Evolutionary conservation across 1,139 yeast species (phyloP), one percentile per base, ranked within the genome.

Genomic region (Petasospora rhodanensis): DNA sequence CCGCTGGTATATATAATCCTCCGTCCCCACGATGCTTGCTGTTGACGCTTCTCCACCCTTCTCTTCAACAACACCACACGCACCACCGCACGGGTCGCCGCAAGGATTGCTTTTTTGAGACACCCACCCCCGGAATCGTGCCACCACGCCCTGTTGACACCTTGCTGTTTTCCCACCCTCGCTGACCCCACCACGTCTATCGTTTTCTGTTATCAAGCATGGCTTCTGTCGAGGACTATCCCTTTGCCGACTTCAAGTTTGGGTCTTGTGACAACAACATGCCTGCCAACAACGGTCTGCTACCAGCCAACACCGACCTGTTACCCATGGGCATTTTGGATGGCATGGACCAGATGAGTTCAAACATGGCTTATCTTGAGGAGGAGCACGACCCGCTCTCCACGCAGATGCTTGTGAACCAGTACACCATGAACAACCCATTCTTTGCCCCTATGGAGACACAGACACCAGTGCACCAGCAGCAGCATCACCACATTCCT

Each of bases 171-270:
- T 18, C 27, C 28, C n/a, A 13, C 14, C 24, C 9, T 7, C 7
- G 9, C 19, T 9, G 8, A 7, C 9, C 19, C 19, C 7, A 18
- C 19, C 7, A 18, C 19, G 15, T 18, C n/a, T 21, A 11, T 22
- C 10, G 20, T 5, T 5, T 16, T 12, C 14, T 12, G 9, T 9
- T 22, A 23, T 11, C 22, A 20, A 33, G 20, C 29, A 43, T 43
- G 48, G 30, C 46, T 2, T 43, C 47, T 5, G 41, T 41, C 5
- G 46, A 43, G 24, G 47, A 45, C 8, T 37, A 27, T 29, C 35
- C 39, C 8, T 37, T 35, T 12, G 25, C 33, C 13, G 44, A 42
- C 18, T 29, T 34, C 25, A 41, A 35, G 32, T 22, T n/a, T 12
- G 28, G 28, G 18, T 18, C 24, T 7, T 24, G 26, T 14, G 35